Base-by-base conservation (phyloP, 2,329 filamentous ascomycete species). In the Arthrobotrys pseudoclavata region DNA sequence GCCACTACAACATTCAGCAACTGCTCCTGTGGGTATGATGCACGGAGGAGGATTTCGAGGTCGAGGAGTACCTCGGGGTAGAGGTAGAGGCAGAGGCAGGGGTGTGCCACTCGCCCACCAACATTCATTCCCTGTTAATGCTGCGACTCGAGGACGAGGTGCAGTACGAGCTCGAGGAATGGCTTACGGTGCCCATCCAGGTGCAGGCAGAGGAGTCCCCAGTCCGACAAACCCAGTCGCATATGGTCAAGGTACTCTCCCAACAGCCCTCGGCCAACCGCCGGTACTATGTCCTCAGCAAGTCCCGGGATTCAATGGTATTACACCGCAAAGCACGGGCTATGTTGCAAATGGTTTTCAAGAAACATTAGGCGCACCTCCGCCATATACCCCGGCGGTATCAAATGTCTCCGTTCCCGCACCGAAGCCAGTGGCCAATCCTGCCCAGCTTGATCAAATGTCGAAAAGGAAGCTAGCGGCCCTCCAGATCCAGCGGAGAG, bases 381-480 rank as follows among this genome's bases (percentile, higher is more conserved):
- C 72, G 24, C 64, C 72, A 13, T 76, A 76, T 26, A 45, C 37
- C 13, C 9, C 72, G 1, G 71, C 68, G 5, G 53, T 47, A 24
- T 15, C 42, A 12, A 61, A n/a, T 37, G 31, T 22, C 37, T 22
- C 47, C 10, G 42, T 47, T 9, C 66, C 72, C 10, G 60, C 72
- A 9, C 66, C 64, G 29, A 52, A 68, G 29, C 47, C 24, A 10
- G 29, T 26, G 26, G 61, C 61, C 3, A 29, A 70, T 31, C 72
- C 72, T 15, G 40, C 50, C 9, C 57, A 66, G 26, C 40, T 61
- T 9, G 66, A 57, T 20, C 55, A 69, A 37, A 76, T 76, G 66
- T 61, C 66, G 3, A 70, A 66, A 22, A 42, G 72, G 10, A 76
- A 70, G 20, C 34, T 76, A 3, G 47, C 37, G 20, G 72, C 72